Conservation (phyloP, 371 early-diverging fungal species). For the Apophysomyces trapeziformis region DNA sequence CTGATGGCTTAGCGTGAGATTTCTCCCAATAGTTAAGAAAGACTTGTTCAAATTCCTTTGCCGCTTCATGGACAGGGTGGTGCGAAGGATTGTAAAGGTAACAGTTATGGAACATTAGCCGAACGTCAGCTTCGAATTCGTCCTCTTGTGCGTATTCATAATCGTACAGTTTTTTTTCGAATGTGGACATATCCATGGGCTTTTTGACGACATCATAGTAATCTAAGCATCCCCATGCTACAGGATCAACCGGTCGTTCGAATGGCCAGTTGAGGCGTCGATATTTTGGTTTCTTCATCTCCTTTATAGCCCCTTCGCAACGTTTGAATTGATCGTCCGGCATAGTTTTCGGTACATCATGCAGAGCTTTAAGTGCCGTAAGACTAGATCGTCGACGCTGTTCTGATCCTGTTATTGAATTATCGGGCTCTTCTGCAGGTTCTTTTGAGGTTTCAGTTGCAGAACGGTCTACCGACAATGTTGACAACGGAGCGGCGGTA, state of each 20-base stretch:
- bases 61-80: slow-evolving; percentile 68
- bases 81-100: slow-evolving; percentile 87
- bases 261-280: slow-evolving; percentile 56
- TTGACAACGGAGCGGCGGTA: slow-evolving; percentile 5
- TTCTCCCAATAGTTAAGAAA: slow-evolving; percentile 76
- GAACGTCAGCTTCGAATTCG: slow-evolving; percentile 62
- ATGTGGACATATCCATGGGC: slow-evolving; percentile 97
- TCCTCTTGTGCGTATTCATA: slow-evolving; percentile 46
- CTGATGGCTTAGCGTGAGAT: slow-evolving; percentile 41
- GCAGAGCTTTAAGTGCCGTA: slow-evolving; percentile 21
- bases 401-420: slow-evolving; percentile 12
- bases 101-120: slow-evolving; percentile 86
- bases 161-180: slow-evolving; percentile 75
- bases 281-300: slow-evolving; percentile 40
- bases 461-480: slow-evolving; percentile 22
- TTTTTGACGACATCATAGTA: slow-evolving; percentile 89
- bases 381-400: slow-evolving; percentile 48
- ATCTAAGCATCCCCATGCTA: slow-evolving; percentile 83
- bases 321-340: slow-evolving; percentile 68
- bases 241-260: slow-evolving; percentile 88
- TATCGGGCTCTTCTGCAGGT: neutral
- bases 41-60: slow-evolving; percentile 53
- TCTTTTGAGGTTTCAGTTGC: slow-evolving; percentile 9
- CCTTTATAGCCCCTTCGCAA: slow-evolving; percentile 57
- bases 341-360: slow-evolving; percentile 21